Evolutionary conservation across 148 eudicot species (phyloP).

Genomic region (Polygonum aviculare): DNA sequence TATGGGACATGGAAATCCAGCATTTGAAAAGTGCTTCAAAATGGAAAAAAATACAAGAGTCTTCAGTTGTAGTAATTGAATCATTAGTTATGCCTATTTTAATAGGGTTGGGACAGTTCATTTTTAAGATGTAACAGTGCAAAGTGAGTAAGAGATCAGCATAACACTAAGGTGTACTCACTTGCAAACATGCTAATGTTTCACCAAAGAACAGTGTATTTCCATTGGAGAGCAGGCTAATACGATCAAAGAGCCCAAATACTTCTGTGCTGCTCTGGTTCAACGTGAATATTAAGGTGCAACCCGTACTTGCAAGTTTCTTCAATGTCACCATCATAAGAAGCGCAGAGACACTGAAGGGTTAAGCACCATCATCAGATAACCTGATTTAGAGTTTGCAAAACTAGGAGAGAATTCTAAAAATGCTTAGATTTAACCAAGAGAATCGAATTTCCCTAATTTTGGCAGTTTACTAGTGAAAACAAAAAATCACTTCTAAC

Average conservation of each 20-base stretch:
- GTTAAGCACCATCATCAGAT: not conserved
- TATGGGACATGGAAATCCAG: constrained; percentile 99
- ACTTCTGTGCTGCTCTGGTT: constrained; percentile 99
- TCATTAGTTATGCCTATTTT: not conserved
- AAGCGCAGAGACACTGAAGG: constrained; percentile 88
- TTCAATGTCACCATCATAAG: constrained; percentile 98
- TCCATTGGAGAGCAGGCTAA: constrained; percentile 94
- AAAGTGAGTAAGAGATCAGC: not conserved
- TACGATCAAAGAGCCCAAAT: constrained; percentile 93
- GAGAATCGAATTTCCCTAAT: not conserved
- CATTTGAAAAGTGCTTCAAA: constrained; percentile 93
- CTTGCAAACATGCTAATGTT: constrained; percentile 96
- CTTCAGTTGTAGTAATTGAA: not conserved
- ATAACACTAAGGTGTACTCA: constrained; percentile 16
- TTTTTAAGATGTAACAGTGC: not conserved
- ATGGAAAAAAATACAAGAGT: not conserved
- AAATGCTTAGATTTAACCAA: not conserved
- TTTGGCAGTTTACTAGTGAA: not conserved
- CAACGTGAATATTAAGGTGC: constrained; percentile 88
- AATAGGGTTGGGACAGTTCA: not conserved
- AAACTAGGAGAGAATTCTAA: no score
- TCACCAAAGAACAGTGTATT: constrained; percentile 93
- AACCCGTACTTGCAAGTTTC: constrained; percentile 92
- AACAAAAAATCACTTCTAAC: no score
- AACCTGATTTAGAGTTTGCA: not conserved